Base-by-base conservation (phyloP, 2,329 filamentous ascomycete species). In the Aspergillus phoenicis region DNA sequence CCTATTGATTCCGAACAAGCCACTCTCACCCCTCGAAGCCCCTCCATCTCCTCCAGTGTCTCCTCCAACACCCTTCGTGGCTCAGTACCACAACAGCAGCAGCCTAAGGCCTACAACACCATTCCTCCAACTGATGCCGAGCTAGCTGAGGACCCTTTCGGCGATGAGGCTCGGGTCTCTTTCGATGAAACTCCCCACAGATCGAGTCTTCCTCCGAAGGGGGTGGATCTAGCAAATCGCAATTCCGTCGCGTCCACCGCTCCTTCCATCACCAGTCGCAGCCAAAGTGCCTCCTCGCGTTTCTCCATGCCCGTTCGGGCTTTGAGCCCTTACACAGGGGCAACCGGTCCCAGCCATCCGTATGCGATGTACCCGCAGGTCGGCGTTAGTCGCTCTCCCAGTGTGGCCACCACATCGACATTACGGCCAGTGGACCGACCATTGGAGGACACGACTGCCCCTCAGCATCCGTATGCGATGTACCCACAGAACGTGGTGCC, bases 301-400 rank as follows among this genome's bases (percentile, higher is more conserved):
- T 77, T 81, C 56, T 79, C 78, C 5, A 75, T 81, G 33, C 78
- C 80, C 41, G 62, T 67, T 38, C 76, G 80, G 59, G 75, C 80
- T 20, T 71, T 91, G 60, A 88, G 85, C 60, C 89, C 89, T 11
- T 91, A 92, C 66, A 84, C 85, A 57, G 89, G 88, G 6, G 85
- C 87, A 1, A 87, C 85, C 3, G 89, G 88, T 2, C 91, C 92
- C 17, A 95, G 91, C 57, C 90, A 95, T 75, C 91, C 91, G 0
- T 96, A 96, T 73, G 86, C 86, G 67, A 89, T 94, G 86, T 96
- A 96, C 74, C 86, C 89, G 6, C 92, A 96, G 72, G 85, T 89
- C 78, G 72, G 79, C 67, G 69, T 81, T 24, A 77, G 78, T 57
- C 81, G 86, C 59, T 84, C 86, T 8, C 80, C 84, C 24, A 93